These are phyloP conservation scores for Thoreauomyces humboldtii DNA, from an alignment of 192 early-diverging fungal species.

Conservation along the genomic window DNA sequence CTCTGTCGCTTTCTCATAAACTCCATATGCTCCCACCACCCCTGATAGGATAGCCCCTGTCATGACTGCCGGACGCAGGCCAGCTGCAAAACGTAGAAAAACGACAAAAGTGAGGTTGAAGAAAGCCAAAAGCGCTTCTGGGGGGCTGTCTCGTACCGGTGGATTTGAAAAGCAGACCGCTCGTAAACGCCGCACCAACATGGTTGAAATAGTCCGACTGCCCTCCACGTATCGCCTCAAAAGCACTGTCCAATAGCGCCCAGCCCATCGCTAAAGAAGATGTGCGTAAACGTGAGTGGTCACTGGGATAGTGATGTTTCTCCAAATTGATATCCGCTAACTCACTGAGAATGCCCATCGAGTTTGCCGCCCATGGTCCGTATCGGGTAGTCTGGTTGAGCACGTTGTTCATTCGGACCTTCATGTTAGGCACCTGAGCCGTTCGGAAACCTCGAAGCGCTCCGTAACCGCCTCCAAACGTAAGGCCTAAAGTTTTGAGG, in stretches of 20 bases:
- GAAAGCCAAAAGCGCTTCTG: not conserved
- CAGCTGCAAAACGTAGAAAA: constrained; percentile 32
- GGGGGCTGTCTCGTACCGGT: constrained; percentile 38
- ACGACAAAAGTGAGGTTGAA: no score
- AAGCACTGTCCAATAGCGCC: constrained; percentile 43
- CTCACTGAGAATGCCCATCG: constrained; percentile 52
- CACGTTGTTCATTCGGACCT: constrained; percentile 51
- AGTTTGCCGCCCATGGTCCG: constrained; percentile 41
- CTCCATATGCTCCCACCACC: constrained; percentile 43
- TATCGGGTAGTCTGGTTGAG: constrained; percentile 25
- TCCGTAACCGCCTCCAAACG: constrained; percentile 48
- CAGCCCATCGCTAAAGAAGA: constrained; percentile 45
- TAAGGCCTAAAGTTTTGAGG: constrained; percentile 28
- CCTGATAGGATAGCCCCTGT: constrained; percentile 44
- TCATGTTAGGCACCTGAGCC: constrained; percentile 44
- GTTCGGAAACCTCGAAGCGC: constrained; percentile 46
- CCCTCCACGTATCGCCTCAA: constrained; percentile 34
- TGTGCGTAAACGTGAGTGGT: no score
- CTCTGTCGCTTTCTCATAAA: constrained; percentile 20
- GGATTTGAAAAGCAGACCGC: constrained; percentile 55
- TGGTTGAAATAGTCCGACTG: constrained; percentile 55
- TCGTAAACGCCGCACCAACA: constrained; percentile 50
- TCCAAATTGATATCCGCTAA: no score
- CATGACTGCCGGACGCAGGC: constrained; percentile 48
- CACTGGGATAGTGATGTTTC: no score